A percentile compares a stretch with the other conserved stretches of the same genome.
Evolutionary conservation across 2,329 filamentous ascomycete species (phyloP).

Genomic region (Ascochyta pisi): DNA sequence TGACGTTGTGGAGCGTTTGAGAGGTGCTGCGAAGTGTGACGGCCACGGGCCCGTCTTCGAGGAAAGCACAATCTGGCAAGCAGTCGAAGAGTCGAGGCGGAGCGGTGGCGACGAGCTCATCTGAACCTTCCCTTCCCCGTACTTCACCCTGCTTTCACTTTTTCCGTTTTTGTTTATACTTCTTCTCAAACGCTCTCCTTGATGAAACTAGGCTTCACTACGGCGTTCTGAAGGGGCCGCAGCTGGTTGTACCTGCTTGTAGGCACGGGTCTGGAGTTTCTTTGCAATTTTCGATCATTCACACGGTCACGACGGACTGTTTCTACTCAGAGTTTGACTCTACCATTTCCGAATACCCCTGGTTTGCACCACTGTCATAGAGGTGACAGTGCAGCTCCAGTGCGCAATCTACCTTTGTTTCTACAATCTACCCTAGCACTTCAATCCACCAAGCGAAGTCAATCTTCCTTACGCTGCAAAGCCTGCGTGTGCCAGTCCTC

Average conservation of each 20-base stretch:
- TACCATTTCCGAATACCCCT: slow-evolving; percentile 10
- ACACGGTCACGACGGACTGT: neutral
- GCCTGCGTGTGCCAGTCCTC: neutral
- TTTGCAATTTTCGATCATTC: neutral
- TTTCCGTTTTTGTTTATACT: neutral
- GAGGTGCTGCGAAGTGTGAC: slow-evolving; percentile 78
- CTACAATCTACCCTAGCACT: no score
- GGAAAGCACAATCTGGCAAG: slow-evolving; percentile 73
- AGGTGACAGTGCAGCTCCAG: neutral
- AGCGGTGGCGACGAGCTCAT: slow-evolving; percentile 80
- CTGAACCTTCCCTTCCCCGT: slow-evolving; percentile 38
- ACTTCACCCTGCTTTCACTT: neutral
- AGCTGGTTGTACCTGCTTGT: slow-evolving; percentile 6
- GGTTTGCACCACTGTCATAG: neutral
- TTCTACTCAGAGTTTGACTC: neutral
- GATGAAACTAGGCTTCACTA: neutral
- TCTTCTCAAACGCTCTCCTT: neutral
- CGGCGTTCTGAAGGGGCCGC: slow-evolving; percentile 9
- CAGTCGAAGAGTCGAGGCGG: slow-evolving; percentile 79
- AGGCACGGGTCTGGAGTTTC: slow-evolving; percentile 4
- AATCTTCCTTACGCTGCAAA: neutral
- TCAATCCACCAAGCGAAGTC: neutral
- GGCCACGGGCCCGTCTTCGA: slow-evolving; percentile 87
- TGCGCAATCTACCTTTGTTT: no score
- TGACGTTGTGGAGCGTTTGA: slow-evolving; percentile 79